Conservation (phyloP, 1,139 yeast species). For the Candida anutae region DNA sequence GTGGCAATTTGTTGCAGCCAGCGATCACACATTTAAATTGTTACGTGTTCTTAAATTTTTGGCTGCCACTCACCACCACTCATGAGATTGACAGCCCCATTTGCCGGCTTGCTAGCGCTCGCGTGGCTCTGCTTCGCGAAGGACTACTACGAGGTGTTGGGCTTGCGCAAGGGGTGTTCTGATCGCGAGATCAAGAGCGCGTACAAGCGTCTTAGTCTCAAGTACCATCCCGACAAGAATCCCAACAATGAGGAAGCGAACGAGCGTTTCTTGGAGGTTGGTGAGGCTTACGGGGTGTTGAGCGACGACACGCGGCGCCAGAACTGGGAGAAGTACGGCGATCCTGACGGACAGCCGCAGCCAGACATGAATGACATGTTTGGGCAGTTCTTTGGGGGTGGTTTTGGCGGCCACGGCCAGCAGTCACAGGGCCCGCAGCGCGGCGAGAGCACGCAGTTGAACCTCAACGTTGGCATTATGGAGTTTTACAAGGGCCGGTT, state of each 20-base stretch:
- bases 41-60: too few species aligned
- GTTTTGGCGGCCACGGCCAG: slow-evolving; percentile 32
- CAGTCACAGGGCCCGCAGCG: slow-evolving; percentile 21
- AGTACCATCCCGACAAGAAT: slow-evolving; percentile 93
- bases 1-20: too few species aligned
- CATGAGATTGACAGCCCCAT: too few species aligned
- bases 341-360: slow-evolving; percentile 55
- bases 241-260: slow-evolving; percentile 68
- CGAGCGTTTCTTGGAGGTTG: slow-evolving; percentile 79
- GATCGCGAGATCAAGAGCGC: slow-evolving; percentile 85
- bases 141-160: slow-evolving; percentile 47
- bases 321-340: slow-evolving; percentile 75
- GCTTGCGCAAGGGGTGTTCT: slow-evolving; percentile 57
- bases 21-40: too few species aligned
- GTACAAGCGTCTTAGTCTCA: slow-evolving; percentile 74
- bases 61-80: too few species aligned
- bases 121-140: slow-evolving; percentile 3
- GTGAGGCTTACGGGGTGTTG: slow-evolving; percentile 89
- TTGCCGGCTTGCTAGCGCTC: background rate
- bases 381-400: slow-evolving; percentile 69
- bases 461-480: slow-evolving; percentile 46
- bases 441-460: slow-evolving; percentile 61
- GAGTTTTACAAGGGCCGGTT: slow-evolving; percentile 67
- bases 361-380: slow-evolving; percentile 55
- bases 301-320: slow-evolving; percentile 65